phyloP scores from a whole-genome alignment of 176 grass and related monocot species.

The Tuctoria greenei region DNA sequence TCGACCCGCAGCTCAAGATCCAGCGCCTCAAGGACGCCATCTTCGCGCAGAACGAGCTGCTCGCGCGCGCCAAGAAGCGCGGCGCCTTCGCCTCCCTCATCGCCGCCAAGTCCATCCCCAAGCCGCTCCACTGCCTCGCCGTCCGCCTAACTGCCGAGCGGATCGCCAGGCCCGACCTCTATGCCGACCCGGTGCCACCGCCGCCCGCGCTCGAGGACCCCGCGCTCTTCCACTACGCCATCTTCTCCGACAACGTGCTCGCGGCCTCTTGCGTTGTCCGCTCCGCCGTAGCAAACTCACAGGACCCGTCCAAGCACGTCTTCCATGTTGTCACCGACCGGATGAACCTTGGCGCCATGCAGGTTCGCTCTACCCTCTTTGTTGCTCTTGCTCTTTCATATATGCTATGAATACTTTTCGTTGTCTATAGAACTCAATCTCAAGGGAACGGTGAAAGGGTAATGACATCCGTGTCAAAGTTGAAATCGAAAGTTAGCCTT shows the following conservation, averaged over 20 bases:
- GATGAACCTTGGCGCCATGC: conserved; percentile 99
- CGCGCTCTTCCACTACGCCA: conserved; percentile 86
- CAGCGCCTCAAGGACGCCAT: conserved; percentile 95
- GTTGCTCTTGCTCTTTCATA: background rate
- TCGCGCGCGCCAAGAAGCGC: conserved; percentile 83
- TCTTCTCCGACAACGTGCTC: conserved; percentile 98
- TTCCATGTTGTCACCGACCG: conserved; percentile 97
- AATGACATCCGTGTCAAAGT: background rate
- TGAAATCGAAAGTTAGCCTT: background rate
- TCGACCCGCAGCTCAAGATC: conserved; percentile 99
- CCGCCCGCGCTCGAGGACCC: conserved; percentile 70
- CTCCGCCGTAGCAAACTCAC: conserved; percentile 76
- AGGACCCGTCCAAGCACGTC: conserved; percentile 72
- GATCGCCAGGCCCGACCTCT: conserved; percentile 60
- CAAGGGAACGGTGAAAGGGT: background rate
- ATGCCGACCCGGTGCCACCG: conserved; percentile 54
- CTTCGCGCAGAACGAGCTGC: conserved; percentile 86
- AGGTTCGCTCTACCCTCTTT: conserved; percentile 48
- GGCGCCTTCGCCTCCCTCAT: conserved; percentile 95
- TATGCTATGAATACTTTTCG: background rate
- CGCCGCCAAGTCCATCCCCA: conserved; percentile 97
- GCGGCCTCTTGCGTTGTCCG: conserved; percentile 92
- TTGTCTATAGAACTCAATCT: background rate
- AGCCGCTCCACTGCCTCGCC: conserved; percentile 92
- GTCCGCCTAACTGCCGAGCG: conserved; percentile 92